Conservation (phyloP, 148 eudicot genomes). For the Drosera capensis region DNA sequence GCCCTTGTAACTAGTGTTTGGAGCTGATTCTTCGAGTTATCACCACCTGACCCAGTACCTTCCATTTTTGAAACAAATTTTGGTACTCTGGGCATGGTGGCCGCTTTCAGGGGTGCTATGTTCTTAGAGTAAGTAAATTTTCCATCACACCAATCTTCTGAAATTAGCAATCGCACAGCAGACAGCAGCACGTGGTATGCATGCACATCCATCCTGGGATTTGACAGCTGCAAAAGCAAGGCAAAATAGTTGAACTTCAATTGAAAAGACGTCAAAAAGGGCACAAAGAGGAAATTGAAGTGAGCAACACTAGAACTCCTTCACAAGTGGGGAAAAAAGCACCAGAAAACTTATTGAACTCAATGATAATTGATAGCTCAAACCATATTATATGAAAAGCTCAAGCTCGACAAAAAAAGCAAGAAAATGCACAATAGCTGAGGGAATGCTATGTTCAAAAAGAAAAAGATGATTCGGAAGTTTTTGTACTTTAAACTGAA, state of each 20-base stretch:
- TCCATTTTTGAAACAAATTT: conserved; percentile 31
- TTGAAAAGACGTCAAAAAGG: not conserved
- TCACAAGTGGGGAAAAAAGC: not conserved
- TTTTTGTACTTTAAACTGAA: conserved; percentile 61
- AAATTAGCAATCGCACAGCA: conserved; percentile 51
- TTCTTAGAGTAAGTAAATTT: conserved; percentile 54
- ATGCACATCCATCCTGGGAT: conserved; percentile 51
- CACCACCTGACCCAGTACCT: conserved; percentile 94
- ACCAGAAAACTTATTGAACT: too few species aligned
- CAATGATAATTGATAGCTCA: too few species aligned
- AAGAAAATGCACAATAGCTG: too few species aligned
- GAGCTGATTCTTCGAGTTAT: conserved; percentile 81
- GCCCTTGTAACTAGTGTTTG: conserved; percentile 81
- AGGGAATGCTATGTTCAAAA: not conserved
- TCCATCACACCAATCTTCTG: conserved; percentile 63
- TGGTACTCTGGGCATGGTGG: conserved; percentile 17
- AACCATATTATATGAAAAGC: too few species aligned
- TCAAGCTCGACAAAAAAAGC: too few species aligned
- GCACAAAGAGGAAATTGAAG: not conserved
- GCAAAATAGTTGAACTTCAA: too few species aligned
- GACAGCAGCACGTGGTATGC: conserved; percentile 47
- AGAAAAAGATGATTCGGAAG: not conserved
- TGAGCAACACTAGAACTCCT: not conserved
- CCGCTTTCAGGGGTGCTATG: conserved; percentile 23
- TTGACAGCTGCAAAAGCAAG: conserved; percentile 43